Evolutionary conservation across 768 basidiomycete species (phyloP), one percentile per base, ranked within the genome.

Genomic region (Naematelia encephala): DNA sequence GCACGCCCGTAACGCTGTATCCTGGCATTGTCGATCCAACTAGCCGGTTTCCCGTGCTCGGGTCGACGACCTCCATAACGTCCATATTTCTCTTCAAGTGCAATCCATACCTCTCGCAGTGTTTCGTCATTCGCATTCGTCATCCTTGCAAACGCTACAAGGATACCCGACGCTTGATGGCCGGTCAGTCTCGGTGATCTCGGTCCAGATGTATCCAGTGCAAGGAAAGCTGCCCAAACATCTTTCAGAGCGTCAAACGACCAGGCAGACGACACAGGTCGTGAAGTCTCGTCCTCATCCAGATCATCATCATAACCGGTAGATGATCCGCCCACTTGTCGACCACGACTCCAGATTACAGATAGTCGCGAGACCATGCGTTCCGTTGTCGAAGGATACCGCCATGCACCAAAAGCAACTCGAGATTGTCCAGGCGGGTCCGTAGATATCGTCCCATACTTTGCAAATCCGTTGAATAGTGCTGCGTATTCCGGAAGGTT

Each of bases 401-500:
- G 22, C 51, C 51, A 52, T 5, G 21, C 29, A 34, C 23, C 23
- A 30, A 52, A 52, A 16, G 21, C 26, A 5, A 30, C 34, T 12
- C 26, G 19, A 52, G 51, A 23, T 19, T 52, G 26, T 16, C 51
- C 51, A 30, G 51, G 26, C 16, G 27, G 25, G 4, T 26, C 27
- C 2, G 25, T 30, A 12, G 50, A 48, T 10, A 65, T 51, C 23
- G 26, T 44, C 5, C 73, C 75, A 49, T 64, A 67, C 42, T 58
- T 29, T n/a, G 72, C 66, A 51, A 77, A 77, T 1, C 70, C 75
- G n/a, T 58, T 54, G 46, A 77, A 69, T 1, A 77, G 60, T 1
- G 66, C 52, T 1, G 64, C 45, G 45, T 69, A 74, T 51, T 74
- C 75, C 4, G 60, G 56, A 2, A 69, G 39, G 16, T 30, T 39